A percentile compares a stretch with the other conserved stretches of the same genome.
phyloP scores from a whole-genome alignment of 495 filamentous ascomycete species.

The Penicillium dipodomyicola region DNA sequence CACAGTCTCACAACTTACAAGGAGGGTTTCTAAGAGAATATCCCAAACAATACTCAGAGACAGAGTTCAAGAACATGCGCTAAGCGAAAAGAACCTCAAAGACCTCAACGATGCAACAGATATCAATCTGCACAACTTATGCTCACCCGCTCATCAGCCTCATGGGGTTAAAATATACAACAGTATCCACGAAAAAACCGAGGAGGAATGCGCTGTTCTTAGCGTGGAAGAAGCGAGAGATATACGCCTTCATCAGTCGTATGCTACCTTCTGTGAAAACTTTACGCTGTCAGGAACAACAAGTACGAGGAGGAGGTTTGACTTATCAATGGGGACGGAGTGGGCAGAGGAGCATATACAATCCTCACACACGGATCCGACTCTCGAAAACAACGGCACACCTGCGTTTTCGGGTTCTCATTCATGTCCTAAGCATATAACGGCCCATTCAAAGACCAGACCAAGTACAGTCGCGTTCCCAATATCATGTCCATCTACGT shows the following conservation, averaged over 20 bases:
- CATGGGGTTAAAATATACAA: background rate
- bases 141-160: background rate
- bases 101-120: constrained; percentile 4
- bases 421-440: background rate
- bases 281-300: constrained; percentile 21
- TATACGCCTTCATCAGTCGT: constrained; percentile 17
- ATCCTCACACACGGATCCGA: background rate
- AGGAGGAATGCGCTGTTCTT: background rate
- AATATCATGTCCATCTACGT: background rate
- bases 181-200: constrained; percentile 5
- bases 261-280: constrained; percentile 26
- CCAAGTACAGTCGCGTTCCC: background rate
- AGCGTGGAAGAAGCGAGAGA: constrained; percentile 12
- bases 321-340: constrained; percentile 16
- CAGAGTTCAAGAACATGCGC: constrained; percentile 1
- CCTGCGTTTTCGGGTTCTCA: background rate
- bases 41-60: constrained; percentile 12
- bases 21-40: constrained; percentile 26
- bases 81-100: constrained; percentile 22
- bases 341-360: background rate
- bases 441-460: constrained; percentile 2
- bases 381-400: background rate
- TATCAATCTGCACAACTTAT: background rate
- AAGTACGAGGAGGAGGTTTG: constrained; percentile 10
- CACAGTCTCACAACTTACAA: constrained; percentile 18